These are phyloP conservation scores for Poa annua DNA, from an alignment of 176 grass and related monocot species.

Conservation along the genomic window DNA sequence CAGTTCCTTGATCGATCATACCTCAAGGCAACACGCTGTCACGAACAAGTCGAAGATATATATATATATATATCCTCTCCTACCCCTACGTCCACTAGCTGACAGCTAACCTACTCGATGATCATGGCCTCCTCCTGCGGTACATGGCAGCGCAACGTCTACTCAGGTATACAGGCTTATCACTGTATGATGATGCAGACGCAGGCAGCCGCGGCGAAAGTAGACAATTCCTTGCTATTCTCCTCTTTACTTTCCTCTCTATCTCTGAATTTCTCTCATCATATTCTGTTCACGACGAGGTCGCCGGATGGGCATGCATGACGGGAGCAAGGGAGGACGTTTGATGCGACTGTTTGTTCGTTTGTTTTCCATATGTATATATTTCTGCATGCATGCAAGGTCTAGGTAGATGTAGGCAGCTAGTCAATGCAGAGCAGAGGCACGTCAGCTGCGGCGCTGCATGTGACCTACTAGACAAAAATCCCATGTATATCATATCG, in stretches of 20 bases:
- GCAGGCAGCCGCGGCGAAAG: neutral
- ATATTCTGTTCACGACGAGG: too few relatives aligned
- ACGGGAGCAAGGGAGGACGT: neutral
- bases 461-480: too few relatives aligned
- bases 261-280: too few relatives aligned
- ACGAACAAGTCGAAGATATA: neutral
- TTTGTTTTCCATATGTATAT: too few relatives aligned
- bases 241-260: neutral
- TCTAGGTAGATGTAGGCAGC: too few relatives aligned
- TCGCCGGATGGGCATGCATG: neutral
- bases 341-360: constrained; percentile 7
- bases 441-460: too few relatives aligned
- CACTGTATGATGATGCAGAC: neutral
- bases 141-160: neutral
- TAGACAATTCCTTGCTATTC: neutral
- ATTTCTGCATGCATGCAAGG: too few relatives aligned
- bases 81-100: neutral
- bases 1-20: neutral
- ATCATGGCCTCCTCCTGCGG: neutral
- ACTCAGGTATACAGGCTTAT: neutral
- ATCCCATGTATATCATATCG: too few relatives aligned
- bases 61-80: neutral
- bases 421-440: too few relatives aligned
- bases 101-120: constrained; percentile 12
- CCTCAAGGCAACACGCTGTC: neutral